Base-by-base conservation (phyloP, 2,329 filamentous ascomycete genomes). In the Venturia nashicola region DNA sequence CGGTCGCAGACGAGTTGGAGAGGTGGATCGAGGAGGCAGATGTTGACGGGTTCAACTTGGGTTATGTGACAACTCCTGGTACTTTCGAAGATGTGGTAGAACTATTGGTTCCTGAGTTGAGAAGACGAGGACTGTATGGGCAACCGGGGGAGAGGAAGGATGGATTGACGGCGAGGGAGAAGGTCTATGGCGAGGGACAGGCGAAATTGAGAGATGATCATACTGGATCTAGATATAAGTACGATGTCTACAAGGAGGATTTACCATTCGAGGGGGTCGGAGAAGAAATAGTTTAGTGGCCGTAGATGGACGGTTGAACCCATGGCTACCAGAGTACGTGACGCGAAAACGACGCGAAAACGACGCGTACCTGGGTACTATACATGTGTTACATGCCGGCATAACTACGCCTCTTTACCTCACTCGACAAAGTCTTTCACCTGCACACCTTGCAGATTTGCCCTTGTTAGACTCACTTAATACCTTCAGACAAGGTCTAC, bases 21-120 rank as follows among this genome's bases (percentile, higher is more conserved):
- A 48, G 23, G 27, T 62, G 61, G 43, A 34, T 62, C 42, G 32
- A 54, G 32, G 43, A 48, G 44, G 61, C 40, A 62, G 36, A 40
- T 36, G 27, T 34, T 8, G 34, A 23, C n/a, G 43, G 61, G 16
- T 62, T 62, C 44, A 62, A 62, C 14, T 48, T 62, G 16, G 61
- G 34, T 16, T 43, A 61, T 44, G 40, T 61, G 9, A 44, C 40
- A 8, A 61, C 34, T 40, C 59, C 59, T 5, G 59, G 59, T 14
- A 61, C 59, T 6, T 61, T 40, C 23, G 59, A 84, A 65, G 84
- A 87, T 66, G 82, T 87, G n/a, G 79, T 83, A 48, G 82, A 86
- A 34, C 75, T 84, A 0, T 72, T 87, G 8, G 70, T 87, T 2
- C 85, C 85, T 0, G 85, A 87, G 67, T 75, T 88, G 20, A 79